Conservation (phyloP, 176 grass and related monocot genomes). For the Triticum dicoccoides region DNA sequence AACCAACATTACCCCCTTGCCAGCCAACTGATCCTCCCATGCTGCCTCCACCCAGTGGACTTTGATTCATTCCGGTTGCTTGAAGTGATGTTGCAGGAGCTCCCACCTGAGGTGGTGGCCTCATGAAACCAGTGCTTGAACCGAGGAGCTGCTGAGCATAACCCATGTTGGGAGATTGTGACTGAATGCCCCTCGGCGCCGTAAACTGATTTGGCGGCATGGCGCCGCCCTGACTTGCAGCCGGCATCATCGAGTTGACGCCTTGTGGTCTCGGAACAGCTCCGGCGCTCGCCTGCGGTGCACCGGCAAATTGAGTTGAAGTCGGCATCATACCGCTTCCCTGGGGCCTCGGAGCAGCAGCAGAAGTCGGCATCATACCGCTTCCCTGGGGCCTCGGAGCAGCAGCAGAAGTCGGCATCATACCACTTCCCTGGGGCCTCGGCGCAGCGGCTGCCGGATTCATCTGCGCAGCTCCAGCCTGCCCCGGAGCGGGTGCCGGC, state of each 20-base stretch:
- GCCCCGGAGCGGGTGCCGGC: slow-evolving; percentile 21
- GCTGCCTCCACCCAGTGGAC: slow-evolving; percentile 39
- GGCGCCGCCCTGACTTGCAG: slow-evolving; percentile 53
- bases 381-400: slow-evolving; percentile 40
- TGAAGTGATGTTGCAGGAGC: slow-evolving; percentile 44
- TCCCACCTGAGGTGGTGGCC: slow-evolving; percentile 63
- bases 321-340: slow-evolving; percentile 26
- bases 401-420: slow-evolving; percentile 23
- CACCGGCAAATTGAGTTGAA: slow-evolving; percentile 41
- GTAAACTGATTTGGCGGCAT: slow-evolving; percentile 56
- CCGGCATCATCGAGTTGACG: slow-evolving; percentile 39
- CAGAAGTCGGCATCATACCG: slow-evolving; percentile 25
- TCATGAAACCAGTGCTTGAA: slow-evolving; percentile 55
- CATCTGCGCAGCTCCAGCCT: slow-evolving; percentile 36
- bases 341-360: slow-evolving; percentile 36
- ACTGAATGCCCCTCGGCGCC: slow-evolving; percentile 43
- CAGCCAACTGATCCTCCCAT: slow-evolving; percentile 61
- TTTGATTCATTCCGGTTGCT: slow-evolving; percentile 46
- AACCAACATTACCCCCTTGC: slow-evolving; percentile 48
- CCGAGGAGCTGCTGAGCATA: slow-evolving; percentile 55
- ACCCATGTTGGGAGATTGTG: slow-evolving; percentile 54
- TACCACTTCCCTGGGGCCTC: slow-evolving; percentile 35
- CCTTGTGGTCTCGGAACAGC: slow-evolving; percentile 43
- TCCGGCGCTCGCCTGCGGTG: slow-evolving; percentile 33
- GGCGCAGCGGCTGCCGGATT: slow-evolving; percentile 33